These are phyloP conservation scores for Metschnikowia corniflorae DNA, from an alignment of 805 yeast genomes.

Conservation along the genomic window DNA sequence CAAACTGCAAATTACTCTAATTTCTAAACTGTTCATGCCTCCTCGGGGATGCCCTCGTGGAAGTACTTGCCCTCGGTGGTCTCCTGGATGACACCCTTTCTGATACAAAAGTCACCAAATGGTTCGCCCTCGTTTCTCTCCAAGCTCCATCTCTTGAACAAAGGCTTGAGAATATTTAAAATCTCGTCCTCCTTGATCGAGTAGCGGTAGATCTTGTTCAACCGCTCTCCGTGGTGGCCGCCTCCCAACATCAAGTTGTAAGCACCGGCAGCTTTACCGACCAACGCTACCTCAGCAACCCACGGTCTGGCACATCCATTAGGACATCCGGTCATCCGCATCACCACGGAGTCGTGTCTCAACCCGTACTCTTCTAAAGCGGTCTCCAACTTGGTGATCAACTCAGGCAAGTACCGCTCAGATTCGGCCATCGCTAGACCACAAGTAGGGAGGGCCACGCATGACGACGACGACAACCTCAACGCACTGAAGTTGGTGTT, in stretches of 20 bases:
- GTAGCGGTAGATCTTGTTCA: slow-evolving; percentile 84
- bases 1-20: too few relatives aligned
- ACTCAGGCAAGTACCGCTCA: slow-evolving; percentile 83
- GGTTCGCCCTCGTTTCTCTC: slow-evolving; percentile 91
- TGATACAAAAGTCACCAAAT: slow-evolving; percentile 88
- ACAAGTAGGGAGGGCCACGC: slow-evolving; percentile 98
- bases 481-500: slow-evolving; percentile 79
- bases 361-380: slow-evolving; percentile 88
- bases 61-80: slow-evolving; percentile 88
- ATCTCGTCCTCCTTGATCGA: slow-evolving; percentile 91
- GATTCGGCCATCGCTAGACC: slow-evolving; percentile 99
- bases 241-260: slow-evolving; percentile 95
- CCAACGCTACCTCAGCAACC: slow-evolving; percentile 93
- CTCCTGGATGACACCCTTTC: slow-evolving; percentile 84
- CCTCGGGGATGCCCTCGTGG: slow-evolving; percentile 91
- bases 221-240: slow-evolving; percentile 88
- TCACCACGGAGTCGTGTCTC: slow-evolving; percentile 88
- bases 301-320: slow-evolving; percentile 99
- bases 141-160: slow-evolving; percentile 91
- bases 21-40: slow-evolving; percentile 35
- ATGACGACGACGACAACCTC: slow-evolving; percentile 88
- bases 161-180: slow-evolving; percentile 67
- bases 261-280: slow-evolving; percentile 92
- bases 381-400: slow-evolving; percentile 78
- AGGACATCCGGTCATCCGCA: slow-evolving; percentile 99